Base-by-base conservation (phyloP, 2,329 filamentous ascomycete species). In the Cytospora mali region DNA sequence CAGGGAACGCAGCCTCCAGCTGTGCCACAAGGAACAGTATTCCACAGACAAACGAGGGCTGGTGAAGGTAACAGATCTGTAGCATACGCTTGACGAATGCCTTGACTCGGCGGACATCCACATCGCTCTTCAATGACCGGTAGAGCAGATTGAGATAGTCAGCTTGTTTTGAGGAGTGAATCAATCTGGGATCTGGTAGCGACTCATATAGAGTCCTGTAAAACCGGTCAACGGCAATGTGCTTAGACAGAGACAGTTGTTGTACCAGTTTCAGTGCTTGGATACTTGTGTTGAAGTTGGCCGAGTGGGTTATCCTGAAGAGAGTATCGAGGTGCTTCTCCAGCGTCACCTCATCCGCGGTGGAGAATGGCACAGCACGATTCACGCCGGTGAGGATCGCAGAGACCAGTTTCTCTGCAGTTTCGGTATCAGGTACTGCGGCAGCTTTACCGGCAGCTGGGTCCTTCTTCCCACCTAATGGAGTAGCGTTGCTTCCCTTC, bases 211-310 rank as follows among this genome's bases (percentile, higher is more conserved):
- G 80, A 11, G 93, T 97, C 56, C 93, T 86, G 79, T 98, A 99
- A 79, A 97, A 99, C 65, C 95, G 86, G 71, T 99, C 95, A 14
- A 89, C 88, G 5, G 90, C 89, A 59, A 94, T 82, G 70, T 93
- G 89, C 73, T 95, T 92, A 3, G 88, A 86, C 1, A 88, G 82
- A 0, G 93, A 91, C 29, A 99, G 84, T 74, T 98, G 95, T 74
- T 98, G 95, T 68, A 99, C 96, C 54, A 99, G 81, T 78, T 97
- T 90, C 67, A 99, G 84, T 35, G 95, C 94, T 76, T 99, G 95
- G 42, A 99, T 92, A 73, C 93, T 95, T 0, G 95, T 99, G 78
- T 98, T 99, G 84, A 99, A 98, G 76, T 99, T 99, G 62, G 94
- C 92, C 0, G 94, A 98, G 76, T 99, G 95, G 0, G 95, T 96